Conservation (phyloP, 441 rosid genomes). For the Euphorbia schlechtendalii region DNA sequence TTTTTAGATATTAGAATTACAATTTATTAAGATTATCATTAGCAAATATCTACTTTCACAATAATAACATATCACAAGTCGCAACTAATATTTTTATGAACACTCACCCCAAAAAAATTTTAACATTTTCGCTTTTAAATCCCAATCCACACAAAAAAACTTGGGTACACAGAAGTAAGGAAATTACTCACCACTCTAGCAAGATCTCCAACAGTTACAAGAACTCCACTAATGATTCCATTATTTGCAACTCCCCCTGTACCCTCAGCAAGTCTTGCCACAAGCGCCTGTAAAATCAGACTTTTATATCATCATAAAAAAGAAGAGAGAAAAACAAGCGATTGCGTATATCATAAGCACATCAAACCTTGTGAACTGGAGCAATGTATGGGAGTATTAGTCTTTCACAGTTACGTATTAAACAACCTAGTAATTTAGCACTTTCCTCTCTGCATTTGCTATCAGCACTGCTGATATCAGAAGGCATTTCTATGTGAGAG, state of each 20-base stretch:
- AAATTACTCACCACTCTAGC: conserved; percentile 91
- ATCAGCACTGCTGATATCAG: conserved; percentile 89
- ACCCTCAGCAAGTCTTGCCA: conserved; percentile 89
- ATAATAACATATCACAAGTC: neutral
- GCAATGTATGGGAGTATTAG: conserved; percentile 90
- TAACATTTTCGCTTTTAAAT: neutral
- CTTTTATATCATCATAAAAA: conserved; percentile 8
- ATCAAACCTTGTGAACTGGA: conserved; percentile 90
- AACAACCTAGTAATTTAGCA: conserved; percentile 94
- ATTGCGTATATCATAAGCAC: conserved; percentile 21
- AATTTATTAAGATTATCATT: neutral
- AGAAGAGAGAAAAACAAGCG: neutral
- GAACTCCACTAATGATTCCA: conserved; percentile 94
- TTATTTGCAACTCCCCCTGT: conserved; percentile 83
- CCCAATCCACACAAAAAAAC: conserved; percentile 3
- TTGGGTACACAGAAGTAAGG: no score
- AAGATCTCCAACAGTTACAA: conserved; percentile 99
- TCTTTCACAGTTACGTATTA: conserved; percentile 97
- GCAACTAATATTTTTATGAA: neutral
- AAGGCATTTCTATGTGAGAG: conserved; percentile 26
- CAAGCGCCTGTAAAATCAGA: conserved; percentile 77
- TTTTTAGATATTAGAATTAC: neutral
- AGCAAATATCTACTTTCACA: neutral
- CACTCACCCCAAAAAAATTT: neutral
- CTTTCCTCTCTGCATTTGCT: conserved; percentile 99